Evolutionary conservation across 2,329 filamentous ascomycete species (phyloP).

Genomic region (Cladophialophora yegresii): DNA sequence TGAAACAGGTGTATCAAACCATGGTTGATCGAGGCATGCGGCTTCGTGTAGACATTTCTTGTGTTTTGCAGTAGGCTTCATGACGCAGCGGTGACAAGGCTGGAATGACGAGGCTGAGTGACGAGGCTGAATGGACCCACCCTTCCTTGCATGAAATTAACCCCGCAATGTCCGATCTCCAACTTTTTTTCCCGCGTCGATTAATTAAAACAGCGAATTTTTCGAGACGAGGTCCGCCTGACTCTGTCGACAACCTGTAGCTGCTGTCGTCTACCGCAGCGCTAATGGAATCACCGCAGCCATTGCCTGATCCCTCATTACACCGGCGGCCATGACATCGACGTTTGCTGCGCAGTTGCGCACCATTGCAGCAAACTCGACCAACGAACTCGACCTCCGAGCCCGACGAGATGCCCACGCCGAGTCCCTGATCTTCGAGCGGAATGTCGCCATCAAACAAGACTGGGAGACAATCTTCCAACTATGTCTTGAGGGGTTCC

Average conservation of each 20-base stretch:
- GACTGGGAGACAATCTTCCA: constrained; percentile 86
- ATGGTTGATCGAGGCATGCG: constrained; percentile 33
- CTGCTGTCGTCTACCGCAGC: not conserved
- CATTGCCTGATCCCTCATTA: not conserved
- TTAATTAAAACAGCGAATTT: constrained; percentile 4
- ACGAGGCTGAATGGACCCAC: constrained; percentile 6
- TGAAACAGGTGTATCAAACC: constrained; percentile 30
- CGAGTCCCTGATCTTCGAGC: constrained; percentile 92
- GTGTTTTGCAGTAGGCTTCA: constrained; percentile 5
- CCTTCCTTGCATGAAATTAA: constrained; percentile 7
- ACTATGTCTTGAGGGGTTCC: constrained; percentile 84
- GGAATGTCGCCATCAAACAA: constrained; percentile 79
- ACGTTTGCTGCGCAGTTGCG: constrained; percentile 92
- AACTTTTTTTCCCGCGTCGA: constrained; percentile 16
- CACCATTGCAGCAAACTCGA: constrained; percentile 85
- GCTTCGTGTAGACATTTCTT: constrained; percentile 28
- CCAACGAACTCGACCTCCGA: constrained; percentile 87
- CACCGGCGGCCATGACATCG: constrained; percentile 64
- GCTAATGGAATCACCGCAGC: constrained; percentile 5
- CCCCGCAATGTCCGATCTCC: constrained; percentile 20
- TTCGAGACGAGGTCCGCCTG: not conserved
- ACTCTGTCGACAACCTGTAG: not conserved
- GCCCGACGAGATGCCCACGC: constrained; percentile 89
- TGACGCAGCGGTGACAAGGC: not conserved
- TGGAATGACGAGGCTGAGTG: constrained; percentile 8